Percentiles rank a stretch among this genome's conserved stretches.
These are phyloP conservation scores for Pythium aristosporum DNA, from an alignment of 352 stramenopile genomes.

Conservation along the genomic window DNA sequence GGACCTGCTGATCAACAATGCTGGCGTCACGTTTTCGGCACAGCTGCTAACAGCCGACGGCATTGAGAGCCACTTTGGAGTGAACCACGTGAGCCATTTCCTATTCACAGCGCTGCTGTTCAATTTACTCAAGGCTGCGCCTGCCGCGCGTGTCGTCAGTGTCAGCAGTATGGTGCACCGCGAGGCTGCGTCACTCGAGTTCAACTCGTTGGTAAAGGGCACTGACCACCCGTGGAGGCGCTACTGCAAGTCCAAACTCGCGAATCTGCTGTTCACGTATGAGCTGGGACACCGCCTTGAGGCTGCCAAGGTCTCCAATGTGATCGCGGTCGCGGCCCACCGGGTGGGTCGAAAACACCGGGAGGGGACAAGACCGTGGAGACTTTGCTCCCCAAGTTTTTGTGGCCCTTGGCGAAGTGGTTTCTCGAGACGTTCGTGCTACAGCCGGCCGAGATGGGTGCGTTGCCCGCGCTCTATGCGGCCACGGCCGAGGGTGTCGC, in stretches of 20 bases:
- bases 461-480: constrained; percentile 32
- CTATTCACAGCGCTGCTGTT: constrained; percentile 57
- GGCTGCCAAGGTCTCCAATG: constrained; percentile 19
- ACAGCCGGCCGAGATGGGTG: constrained; percentile 25
- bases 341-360: constrained; percentile 27
- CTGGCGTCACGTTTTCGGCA: no score
- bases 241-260: no score
- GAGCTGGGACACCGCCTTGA: constrained; percentile 26
- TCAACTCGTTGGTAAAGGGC: constrained; percentile 12
- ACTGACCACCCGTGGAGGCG: constrained; percentile 12
- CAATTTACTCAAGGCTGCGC: constrained; percentile 30
- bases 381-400: constrained; percentile 14
- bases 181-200: constrained; percentile 7
- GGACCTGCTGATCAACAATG: constrained; percentile 76
- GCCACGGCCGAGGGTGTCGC: constrained; percentile 22
- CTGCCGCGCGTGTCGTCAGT: constrained; percentile 37
- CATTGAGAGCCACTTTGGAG: constrained; percentile 65
- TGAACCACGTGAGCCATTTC: constrained; percentile 77
- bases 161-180: constrained; percentile 38
- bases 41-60: constrained; percentile 37
- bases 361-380: constrained; percentile 21
- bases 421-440: constrained; percentile 14
- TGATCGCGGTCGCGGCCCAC: constrained; percentile 27
- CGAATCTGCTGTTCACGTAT: no score
- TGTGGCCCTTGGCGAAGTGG: constrained; percentile 2